phyloP scores from a whole-genome alignment of 441 rosid genomes.

The Erysimum pusillum region DNA sequence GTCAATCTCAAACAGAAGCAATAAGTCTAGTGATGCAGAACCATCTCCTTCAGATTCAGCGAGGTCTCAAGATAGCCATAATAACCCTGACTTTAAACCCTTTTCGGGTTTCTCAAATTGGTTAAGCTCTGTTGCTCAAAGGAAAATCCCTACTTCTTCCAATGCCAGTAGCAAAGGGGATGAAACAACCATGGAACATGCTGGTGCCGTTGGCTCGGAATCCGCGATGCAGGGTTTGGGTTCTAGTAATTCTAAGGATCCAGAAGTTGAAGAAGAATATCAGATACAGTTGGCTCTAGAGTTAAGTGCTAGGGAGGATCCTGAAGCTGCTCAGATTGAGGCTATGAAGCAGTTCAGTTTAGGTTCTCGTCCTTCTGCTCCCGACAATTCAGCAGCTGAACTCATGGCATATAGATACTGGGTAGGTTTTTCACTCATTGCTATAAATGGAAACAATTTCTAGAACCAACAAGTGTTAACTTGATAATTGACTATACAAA shows the following conservation, averaged over 20 bases:
- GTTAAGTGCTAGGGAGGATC: conserved; percentile 96
- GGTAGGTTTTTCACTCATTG: conserved; percentile 57
- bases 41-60: conserved; percentile 36
- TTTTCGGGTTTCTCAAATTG: conserved; percentile 81
- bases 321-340: conserved; percentile 96
- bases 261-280: conserved; percentile 91
- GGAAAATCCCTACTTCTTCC: conserved; percentile 68
- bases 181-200: conserved; percentile 50
- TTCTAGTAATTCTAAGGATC: conserved; percentile 58
- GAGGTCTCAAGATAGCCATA: conserved; percentile 41
- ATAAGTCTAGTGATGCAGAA: conserved; percentile 27
- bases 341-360: conserved; percentile 94
- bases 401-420: conserved; percentile 92
- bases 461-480: background rate
- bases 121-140: conserved; percentile 78
- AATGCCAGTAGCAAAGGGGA: conserved; percentile 50
- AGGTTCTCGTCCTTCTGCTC: conserved; percentile 67
- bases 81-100: conserved; percentile 62
- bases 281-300: conserved; percentile 94
- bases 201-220: conserved; percentile 45
- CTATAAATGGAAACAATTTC: conserved; percentile 8
- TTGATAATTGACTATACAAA: conserved; percentile 45
- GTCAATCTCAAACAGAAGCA: conserved; percentile 61
- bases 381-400: conserved; percentile 90
- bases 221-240: conserved; percentile 14